Evolutionary conservation across 169 alveolate genomes (phyloP).

Genomic region (Cryptosporidium meleagridis): DNA sequence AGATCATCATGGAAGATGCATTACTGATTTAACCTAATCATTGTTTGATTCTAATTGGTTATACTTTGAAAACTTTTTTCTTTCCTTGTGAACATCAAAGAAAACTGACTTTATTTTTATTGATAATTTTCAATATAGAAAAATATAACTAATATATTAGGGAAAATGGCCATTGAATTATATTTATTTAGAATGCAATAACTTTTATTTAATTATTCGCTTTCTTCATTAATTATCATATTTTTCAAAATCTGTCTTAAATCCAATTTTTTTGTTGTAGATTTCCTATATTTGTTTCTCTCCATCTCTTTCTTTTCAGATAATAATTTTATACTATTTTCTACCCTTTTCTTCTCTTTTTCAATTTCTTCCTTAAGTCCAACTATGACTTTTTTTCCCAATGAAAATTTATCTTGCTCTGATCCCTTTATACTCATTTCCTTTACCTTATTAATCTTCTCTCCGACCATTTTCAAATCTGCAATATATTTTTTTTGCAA

Average conservation of each 20-base stretch:
- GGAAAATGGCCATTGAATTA: not conserved
- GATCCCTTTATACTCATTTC: not conserved
- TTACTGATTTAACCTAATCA: not conserved
- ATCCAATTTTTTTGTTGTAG: constrained; percentile 25
- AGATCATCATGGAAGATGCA: constrained; percentile 64
- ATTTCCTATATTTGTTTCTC: constrained; percentile 6
- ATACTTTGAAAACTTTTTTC: too few species aligned
- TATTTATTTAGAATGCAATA: not conserved
- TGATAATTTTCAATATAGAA: not conserved
- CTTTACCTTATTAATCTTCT: constrained; percentile 19
- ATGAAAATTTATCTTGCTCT: not conserved
- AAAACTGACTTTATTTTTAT: not conserved
- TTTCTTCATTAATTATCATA: constrained; percentile 38
- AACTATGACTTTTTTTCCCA: not conserved
- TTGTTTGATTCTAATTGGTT: not conserved
- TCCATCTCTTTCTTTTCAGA: constrained; percentile 35
- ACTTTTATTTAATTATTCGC: constrained; percentile 2
- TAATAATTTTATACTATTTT: not conserved
- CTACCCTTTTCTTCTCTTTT: constrained; percentile 8
- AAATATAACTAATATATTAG: not conserved
- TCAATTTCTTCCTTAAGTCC: constrained; percentile 9
- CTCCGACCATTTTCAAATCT: not conserved
- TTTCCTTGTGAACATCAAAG: too few species aligned
- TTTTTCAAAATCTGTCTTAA: constrained; percentile 24
- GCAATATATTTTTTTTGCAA: constrained; percentile 3